Conservation (phyloP, 169 alveolate genomes). For the Eimeria falciformis region DNA sequence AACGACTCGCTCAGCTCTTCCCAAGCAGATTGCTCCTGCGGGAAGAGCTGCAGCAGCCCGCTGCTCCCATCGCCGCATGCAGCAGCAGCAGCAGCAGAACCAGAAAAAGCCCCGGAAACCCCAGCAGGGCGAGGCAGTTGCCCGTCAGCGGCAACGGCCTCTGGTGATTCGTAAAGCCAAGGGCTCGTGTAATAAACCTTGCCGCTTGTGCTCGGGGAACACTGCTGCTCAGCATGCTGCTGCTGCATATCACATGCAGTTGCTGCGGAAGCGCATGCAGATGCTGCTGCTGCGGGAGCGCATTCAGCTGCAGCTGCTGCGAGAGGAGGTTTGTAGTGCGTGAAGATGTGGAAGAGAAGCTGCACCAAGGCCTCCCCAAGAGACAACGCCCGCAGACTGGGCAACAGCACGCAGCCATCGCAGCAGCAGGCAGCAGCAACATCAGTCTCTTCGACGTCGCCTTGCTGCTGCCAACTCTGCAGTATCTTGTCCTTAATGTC, state of each 20-base stretch:
- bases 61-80: neutral
- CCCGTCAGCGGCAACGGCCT: neutral
- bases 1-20: neutral
- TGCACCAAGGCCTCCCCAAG: slow-evolving; percentile 25
- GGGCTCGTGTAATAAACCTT: neutral
- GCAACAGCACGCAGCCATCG: slow-evolving; percentile 6
- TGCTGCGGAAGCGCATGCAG: neutral
- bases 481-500: neutral
- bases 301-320: neutral
- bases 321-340: neutral
- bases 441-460: neutral
- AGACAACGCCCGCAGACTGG: neutral
- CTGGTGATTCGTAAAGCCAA: neutral
- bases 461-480: neutral
- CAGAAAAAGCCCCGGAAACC: neutral
- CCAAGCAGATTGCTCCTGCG: neutral
- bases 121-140: neutral
- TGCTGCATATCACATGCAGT: neutral
- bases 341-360: neutral
- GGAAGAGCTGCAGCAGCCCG: slow-evolving; percentile 28
- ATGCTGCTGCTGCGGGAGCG: neutral
- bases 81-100: slow-evolving; percentile 5
- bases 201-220: neutral
- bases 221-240: neutral
- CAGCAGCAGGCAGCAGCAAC: neutral